Evolutionary conservation across 1,139 yeast species (phyloP), one percentile per base, ranked within the genome.

Genomic region (Arxiozyma heterogenica): DNA sequence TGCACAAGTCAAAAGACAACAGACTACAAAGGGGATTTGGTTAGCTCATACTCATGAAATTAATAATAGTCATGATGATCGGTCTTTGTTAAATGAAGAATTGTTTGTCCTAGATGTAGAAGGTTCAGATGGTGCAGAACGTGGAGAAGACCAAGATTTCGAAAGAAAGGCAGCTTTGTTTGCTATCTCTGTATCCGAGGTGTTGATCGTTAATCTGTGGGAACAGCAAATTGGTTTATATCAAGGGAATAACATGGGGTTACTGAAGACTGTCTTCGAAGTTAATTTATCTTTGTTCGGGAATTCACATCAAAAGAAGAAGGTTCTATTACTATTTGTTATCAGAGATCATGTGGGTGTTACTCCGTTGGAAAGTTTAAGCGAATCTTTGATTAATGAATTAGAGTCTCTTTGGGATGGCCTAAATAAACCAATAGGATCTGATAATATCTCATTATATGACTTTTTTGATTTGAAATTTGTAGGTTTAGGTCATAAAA

Each of bases 121-220:
- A 72, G 98, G 98, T 49, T 90, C 98, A 1, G 98, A 93, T 71
- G 98, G 98, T 49, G 79, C 97, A 59, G 98, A 93, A 71, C 79
- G 98, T 55, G 98, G 98, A 18, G 98, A 93, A 63, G 98, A 93
- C 69, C 98, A 93, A 70, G 98, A 93, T 69, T 93, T 93, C 70
- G 98, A 93, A 71, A 79, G 98, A 56, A 93, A 93, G 66, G 91
- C 97, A 1, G 98, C 98, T 0, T 73, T 94, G 51, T 93, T 93
- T 75, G 98, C 98, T 0, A 74, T 93, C 57, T 82, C 98, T 8
- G 91, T 97, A 0, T 83, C 95, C 20, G 98, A 93, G 66, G 83
- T 91, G 2, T 76, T 93, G 63, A 90, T 93, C 58, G 85, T 93
- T 53, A 93, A 93, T 70, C 82, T 93, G 68, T 93, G 98, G 98